Conservation (phyloP, 2,329 filamentous ascomycete genomes). For the Clonostachys rhizophaga region DNA sequence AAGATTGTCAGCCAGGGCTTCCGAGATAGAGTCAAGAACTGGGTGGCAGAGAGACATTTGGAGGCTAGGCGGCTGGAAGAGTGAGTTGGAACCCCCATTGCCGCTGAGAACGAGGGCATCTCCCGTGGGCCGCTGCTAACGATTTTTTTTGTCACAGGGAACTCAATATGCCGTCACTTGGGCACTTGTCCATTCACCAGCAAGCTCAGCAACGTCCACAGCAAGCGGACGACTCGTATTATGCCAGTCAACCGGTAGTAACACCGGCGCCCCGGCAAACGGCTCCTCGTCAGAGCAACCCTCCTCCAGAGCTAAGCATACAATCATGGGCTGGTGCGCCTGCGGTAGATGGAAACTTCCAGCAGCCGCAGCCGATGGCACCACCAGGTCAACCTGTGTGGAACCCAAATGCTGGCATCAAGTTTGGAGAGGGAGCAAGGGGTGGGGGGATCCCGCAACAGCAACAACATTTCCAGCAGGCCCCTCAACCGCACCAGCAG, state of each 20-base stretch:
- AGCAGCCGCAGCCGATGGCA: constrained; percentile 51
- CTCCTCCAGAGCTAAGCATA: constrained; percentile 43
- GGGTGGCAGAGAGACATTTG: constrained; percentile 74
- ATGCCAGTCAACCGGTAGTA: constrained; percentile 2
- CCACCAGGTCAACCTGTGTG: not conserved
- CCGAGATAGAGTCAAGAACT: constrained; percentile 70
- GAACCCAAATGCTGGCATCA: not conserved
- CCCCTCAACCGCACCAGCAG: constrained; percentile 12
- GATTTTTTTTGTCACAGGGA: constrained; percentile 27
- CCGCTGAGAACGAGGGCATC: not conserved
- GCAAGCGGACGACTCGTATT: constrained; percentile 9
- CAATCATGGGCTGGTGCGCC: constrained; percentile 46
- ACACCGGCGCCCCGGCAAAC: too few species aligned
- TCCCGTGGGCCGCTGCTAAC: constrained; percentile 1
- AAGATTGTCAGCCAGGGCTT: constrained; percentile 78
- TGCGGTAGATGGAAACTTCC: constrained; percentile 31
- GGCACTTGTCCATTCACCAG: constrained; percentile 32
- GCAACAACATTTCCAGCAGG: constrained; percentile 19
- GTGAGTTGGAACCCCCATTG: constrained; percentile 37
- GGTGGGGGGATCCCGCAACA: constrained; percentile 3
- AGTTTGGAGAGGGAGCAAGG: not conserved
- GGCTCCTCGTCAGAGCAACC: constrained; percentile 13
- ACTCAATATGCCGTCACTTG: constrained; percentile 45
- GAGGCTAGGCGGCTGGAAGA: constrained; percentile 77
- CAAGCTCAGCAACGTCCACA: constrained; percentile 16